phyloP scores from a whole-genome alignment of 139 green algal species.

The Tetraselmis chui region DNA sequence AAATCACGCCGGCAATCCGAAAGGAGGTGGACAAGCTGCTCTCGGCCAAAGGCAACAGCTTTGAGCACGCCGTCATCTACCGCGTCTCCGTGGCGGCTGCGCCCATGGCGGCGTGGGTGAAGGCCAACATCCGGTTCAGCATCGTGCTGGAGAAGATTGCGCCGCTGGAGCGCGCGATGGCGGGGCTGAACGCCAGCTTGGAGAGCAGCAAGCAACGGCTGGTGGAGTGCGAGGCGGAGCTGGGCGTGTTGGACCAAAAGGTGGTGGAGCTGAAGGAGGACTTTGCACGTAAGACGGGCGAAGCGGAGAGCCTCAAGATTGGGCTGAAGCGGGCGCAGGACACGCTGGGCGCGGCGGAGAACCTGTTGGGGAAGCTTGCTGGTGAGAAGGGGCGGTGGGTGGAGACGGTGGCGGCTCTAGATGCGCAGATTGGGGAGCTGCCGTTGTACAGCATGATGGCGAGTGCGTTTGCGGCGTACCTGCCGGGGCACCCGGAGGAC shows the following conservation, averaged over 20 bases:
- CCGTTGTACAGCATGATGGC: conserved; percentile 41
- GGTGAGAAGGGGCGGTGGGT: conserved; percentile 69
- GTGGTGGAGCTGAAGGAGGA: conserved; percentile 58
- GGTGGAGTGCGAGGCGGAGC: conserved; percentile 58
- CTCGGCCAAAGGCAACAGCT: conserved; percentile 47
- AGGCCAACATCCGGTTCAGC: conserved; percentile 43
- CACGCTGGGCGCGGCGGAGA: conserved; percentile 50
- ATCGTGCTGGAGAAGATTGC: conserved; percentile 49
- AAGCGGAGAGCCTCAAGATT: conserved; percentile 58
- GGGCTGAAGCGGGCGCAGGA: conserved; percentile 56
- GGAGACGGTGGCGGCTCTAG: conserved; percentile 39
- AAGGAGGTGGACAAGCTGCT: conserved; percentile 41
- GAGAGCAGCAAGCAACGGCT: conserved; percentile 34
- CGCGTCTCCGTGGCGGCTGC: conserved; percentile 66
- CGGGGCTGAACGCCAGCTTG: conserved; percentile 26
- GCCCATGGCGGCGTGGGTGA: conserved; percentile 73
- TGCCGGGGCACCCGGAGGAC: conserved; percentile 47
- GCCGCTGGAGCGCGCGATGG: conserved; percentile 59
- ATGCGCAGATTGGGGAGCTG: conserved; percentile 35
- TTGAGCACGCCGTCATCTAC: conserved; percentile 61
- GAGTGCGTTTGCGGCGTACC: conserved; percentile 58
- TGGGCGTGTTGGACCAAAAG: conserved; percentile 47
- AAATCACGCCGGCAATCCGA: conserved; percentile 24
- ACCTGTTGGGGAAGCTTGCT: conserved; percentile 61
- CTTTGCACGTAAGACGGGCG: conserved; percentile 55